Conservation (phyloP, 2,329 filamentous ascomycete species). For the Teratosphaeriaceae sp. region DNA sequence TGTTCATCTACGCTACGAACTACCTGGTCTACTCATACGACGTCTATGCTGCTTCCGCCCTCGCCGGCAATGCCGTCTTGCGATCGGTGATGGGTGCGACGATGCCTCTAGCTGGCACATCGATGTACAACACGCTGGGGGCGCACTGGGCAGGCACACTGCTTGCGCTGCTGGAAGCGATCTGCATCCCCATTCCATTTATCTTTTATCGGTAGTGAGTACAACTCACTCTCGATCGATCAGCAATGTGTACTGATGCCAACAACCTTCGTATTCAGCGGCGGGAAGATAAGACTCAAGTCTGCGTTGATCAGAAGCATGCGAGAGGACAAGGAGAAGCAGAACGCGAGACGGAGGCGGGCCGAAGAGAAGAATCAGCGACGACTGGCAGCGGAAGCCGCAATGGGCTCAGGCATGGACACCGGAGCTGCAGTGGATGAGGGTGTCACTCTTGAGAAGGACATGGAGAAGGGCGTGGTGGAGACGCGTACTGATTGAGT, state of each 20-base stretch:
- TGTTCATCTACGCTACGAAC: slow-evolving; percentile 60
- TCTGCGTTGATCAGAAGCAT: slow-evolving; percentile 47
- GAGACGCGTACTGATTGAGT: slow-evolving; percentile 7
- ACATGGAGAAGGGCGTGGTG: slow-evolving; percentile 11
- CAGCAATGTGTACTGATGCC: no score
- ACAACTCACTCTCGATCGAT: no score
- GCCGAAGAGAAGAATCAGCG: slow-evolving; percentile 26
- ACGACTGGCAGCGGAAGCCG: slow-evolving; percentile 22
- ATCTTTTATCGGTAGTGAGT: no score
- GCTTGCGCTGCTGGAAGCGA: slow-evolving; percentile 66
- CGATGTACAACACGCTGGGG: slow-evolving; percentile 51
- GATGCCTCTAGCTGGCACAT: slow-evolving; percentile 66
- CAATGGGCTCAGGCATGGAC: slow-evolving; percentile 33
- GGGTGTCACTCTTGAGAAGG: slow-evolving; percentile 19
- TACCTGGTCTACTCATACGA: slow-evolving; percentile 64
- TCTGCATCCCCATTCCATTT: slow-evolving; percentile 67
- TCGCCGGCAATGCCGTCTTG: slow-evolving; percentile 73
- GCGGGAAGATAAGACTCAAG: slow-evolving; percentile 50
- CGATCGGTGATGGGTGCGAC: slow-evolving; percentile 70
- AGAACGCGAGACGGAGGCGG: slow-evolving; percentile 37
- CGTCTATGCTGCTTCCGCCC: slow-evolving; percentile 68
- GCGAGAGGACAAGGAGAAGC: slow-evolving; percentile 40
- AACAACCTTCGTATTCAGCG: no score
- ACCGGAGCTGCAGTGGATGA: slow-evolving; percentile 32
- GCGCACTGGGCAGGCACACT: slow-evolving; percentile 71